Base-by-base conservation (phyloP, 495 filamentous ascomycete genomes). In the Penicillium malachiteum region DNA sequence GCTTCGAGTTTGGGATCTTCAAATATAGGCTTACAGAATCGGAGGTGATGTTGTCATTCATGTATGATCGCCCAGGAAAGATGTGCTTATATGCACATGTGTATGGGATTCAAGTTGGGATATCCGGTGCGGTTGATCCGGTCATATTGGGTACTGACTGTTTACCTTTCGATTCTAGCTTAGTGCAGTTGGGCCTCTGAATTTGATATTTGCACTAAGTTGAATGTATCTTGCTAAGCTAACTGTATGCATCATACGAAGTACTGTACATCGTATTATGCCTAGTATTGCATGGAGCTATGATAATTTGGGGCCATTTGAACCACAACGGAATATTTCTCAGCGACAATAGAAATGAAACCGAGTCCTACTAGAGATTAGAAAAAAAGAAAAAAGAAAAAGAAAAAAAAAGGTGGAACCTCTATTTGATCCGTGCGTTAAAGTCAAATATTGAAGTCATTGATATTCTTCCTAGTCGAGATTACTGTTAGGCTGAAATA, bases 261-360 rank as follows among this genome's bases (percentile, higher is more conserved):
- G 21, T 26, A 26, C 34, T 37, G 34, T n/a, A n/a, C n/a, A n/a
- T 10, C 12, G 9, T 37, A 10, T 37, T 37, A 37, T 37, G 14
- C n/a, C n/a, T n/a, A 44, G 26, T 26, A 3, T 34, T 52, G 41
- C 40, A 42, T 52, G 52, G 48, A 57, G 34, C 47, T 37, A 52
- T 14, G 21, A 52, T 35, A 17, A 11, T 46, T 31, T 21, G 43
- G 43, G 43, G 43, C n/a, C 34, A 37, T 10, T 26, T 37, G 34
- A 26, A 26, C 21, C 21, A 26, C 4, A 26, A 26, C 21, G 21
- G 21, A 4, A 26, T 1, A 26, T 26, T 26, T 26, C 4, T 4
- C 4, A 1, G 21, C 1, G 21, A 26, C 21, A 26, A 26, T 26
- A 4, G 21, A 26, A 26, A 4, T 26, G 21, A 26, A 26, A 26